phyloP scores from a whole-genome alignment of 139 green algal species.

The Mychonastes homosphaera region DNA sequence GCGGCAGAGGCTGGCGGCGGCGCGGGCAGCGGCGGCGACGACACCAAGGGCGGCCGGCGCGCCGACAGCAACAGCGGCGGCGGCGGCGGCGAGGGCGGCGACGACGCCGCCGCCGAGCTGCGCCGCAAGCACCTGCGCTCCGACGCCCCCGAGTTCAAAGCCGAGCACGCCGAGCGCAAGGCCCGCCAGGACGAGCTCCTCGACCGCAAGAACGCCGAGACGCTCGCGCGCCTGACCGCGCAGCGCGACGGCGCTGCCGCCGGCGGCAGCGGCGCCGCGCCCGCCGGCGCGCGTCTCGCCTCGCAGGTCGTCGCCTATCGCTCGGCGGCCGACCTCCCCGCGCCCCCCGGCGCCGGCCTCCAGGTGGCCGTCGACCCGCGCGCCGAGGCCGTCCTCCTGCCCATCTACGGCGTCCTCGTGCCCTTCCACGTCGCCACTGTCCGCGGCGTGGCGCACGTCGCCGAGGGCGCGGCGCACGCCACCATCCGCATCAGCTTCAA shows the following conservation, averaged over 20 bases:
- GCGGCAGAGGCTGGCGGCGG: conserved; percentile 23
- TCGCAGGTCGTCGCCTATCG: conserved; percentile 9
- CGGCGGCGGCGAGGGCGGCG: conserved; percentile 27
- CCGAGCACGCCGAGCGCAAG: background rate
- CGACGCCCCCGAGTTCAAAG: conserved; percentile 64
- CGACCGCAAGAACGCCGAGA: conserved; percentile 74
- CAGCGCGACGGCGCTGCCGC: conserved; percentile 15
- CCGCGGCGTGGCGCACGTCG: conserved; percentile 65
- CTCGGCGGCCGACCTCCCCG: background rate
- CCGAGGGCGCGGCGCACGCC: conserved; percentile 57
- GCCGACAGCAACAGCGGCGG: conserved; percentile 5
- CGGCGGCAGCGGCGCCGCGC: background rate
- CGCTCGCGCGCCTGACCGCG: conserved; percentile 49
- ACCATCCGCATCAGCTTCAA: conserved; percentile 95
- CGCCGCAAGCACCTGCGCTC: conserved; percentile 51
- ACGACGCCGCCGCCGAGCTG: conserved; percentile 23
- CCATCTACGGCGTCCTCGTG: conserved; percentile 92
- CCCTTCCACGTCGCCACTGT: conserved; percentile 96
- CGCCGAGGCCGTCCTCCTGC: conserved; percentile 81
- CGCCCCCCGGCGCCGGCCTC: background rate
- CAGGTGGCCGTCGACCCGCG: conserved; percentile 48
- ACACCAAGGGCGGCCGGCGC: conserved; percentile 35
- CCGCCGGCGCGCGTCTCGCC: background rate
- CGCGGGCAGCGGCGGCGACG: conserved; percentile 23
- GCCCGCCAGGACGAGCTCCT: conserved; percentile 63